A percentile compares a stretch with the other conserved stretches of the same genome.
These are phyloP conservation scores for Massarina eburnea DNA, from an alignment of 2,329 filamentous ascomycete genomes.

Conservation along the genomic window DNA sequence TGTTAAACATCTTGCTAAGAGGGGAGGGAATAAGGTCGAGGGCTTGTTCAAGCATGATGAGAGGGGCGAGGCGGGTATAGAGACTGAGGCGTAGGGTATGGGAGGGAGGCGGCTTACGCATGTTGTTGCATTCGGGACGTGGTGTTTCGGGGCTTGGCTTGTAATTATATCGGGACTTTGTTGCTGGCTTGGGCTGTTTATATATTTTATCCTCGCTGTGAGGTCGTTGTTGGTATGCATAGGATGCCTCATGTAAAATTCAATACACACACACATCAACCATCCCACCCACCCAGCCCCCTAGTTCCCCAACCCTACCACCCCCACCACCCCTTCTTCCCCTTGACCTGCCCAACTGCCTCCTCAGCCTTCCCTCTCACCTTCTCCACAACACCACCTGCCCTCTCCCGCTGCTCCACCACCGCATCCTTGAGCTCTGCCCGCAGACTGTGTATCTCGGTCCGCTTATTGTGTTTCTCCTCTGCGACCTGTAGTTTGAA, in stretches of 20 bases:
- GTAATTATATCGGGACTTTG: no score
- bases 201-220: no score
- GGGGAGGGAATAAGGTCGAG: conserved; percentile 49
- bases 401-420: no score
- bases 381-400: conserved; percentile 9
- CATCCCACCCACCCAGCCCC: neutral
- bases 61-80: conserved; percentile 57
- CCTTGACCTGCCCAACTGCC: neutral
- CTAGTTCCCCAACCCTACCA: neutral
- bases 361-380: conserved; percentile 5
- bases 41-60: conserved; percentile 60
- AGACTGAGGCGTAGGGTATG: conserved; percentile 64
- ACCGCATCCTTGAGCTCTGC: conserved; percentile 9
- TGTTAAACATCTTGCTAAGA: conserved; percentile 61
- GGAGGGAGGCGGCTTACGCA: neutral
- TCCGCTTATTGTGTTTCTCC: conserved; percentile 56
- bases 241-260: neutral
- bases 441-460: conserved; percentile 22
- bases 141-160: no score
- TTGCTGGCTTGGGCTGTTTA: no score
- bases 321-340: neutral
- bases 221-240: no score
- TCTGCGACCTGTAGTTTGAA: conserved; percentile 73
- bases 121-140: no score
- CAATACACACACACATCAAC: neutral